phyloP scores from a whole-genome alignment of 2,329 filamentous ascomycete species.

The Mycosphaerella arachidis region DNA sequence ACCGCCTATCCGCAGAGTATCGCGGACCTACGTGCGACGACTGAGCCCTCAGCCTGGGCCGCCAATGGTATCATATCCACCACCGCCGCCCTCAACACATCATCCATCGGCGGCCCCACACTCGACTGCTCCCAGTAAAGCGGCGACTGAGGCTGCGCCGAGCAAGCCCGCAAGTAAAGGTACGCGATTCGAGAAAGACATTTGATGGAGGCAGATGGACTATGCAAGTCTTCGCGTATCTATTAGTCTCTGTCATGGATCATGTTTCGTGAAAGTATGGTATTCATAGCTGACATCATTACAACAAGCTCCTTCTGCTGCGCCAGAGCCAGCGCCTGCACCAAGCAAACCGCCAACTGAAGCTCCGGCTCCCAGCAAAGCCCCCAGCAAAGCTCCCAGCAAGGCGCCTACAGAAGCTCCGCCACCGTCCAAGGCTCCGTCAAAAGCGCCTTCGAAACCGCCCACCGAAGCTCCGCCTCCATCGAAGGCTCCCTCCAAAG shows the following conservation, averaged over 20 bases:
- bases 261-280: not conserved
- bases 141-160: not conserved
- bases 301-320: constrained; percentile 10
- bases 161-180: not conserved
- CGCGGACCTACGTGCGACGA: constrained; percentile 22
- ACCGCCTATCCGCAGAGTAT: constrained; percentile 16
- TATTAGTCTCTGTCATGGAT: no score
- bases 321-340: not conserved
- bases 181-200: not conserved
- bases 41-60: constrained; percentile 11
- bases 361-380: constrained; percentile 4
- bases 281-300: not conserved
- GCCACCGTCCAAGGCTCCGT: not conserved
- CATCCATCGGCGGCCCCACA: constrained; percentile 16
- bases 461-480: not conserved
- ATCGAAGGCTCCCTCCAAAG: not conserved
- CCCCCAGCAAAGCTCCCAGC: constrained; percentile 1
- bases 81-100: constrained; percentile 17
- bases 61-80: constrained; percentile 7
- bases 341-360: not conserved
- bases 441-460: not conserved
- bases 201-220: not conserved
- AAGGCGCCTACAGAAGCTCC: not conserved
- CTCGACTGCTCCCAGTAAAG: constrained; percentile 11
- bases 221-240: no score